Percentiles rank a stretch among this genome's conserved stretches.
Evolutionary conservation across 768 basidiomycete genomes (phyloP).

Genomic region (Russula sp.): DNA sequence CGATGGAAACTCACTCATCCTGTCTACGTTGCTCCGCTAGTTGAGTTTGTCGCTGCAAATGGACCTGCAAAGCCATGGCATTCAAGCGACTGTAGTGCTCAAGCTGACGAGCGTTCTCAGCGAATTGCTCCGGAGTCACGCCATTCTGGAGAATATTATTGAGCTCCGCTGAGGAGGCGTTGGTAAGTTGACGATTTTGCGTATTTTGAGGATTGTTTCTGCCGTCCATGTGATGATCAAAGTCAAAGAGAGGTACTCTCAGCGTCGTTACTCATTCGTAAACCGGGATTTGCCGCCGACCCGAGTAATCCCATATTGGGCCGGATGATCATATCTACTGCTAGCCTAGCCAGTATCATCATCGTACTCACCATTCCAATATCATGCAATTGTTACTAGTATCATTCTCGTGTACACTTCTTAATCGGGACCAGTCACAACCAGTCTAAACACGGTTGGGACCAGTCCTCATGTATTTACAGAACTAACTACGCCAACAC

Average conservation of each 20-base stretch:
- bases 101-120: constrained; percentile 17
- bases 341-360: no score
- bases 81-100: constrained; percentile 14
- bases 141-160: constrained; percentile 5
- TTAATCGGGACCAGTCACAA: no score
- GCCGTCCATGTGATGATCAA: constrained; percentile 5
- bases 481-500: no score
- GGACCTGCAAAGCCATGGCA: constrained; percentile 13
- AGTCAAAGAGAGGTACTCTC: not conserved
- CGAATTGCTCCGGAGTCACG: constrained; percentile 17
- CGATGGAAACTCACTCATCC: constrained; percentile 10
- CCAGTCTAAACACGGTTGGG: no score
- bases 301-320: no score
- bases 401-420: no score
- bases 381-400: no score
- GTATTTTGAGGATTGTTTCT: constrained; percentile 8
- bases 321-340: no score
- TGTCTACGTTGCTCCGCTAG: constrained; percentile 14
- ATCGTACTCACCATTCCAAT: no score
- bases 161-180: not conserved
- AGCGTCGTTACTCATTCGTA: not conserved
- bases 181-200: not conserved
- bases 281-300: no score
- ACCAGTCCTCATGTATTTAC: no score
- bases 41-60: constrained; percentile 11